phyloP scores from a whole-genome alignment of 768 basidiomycete species.

The Tulasnella sp. region DNA sequence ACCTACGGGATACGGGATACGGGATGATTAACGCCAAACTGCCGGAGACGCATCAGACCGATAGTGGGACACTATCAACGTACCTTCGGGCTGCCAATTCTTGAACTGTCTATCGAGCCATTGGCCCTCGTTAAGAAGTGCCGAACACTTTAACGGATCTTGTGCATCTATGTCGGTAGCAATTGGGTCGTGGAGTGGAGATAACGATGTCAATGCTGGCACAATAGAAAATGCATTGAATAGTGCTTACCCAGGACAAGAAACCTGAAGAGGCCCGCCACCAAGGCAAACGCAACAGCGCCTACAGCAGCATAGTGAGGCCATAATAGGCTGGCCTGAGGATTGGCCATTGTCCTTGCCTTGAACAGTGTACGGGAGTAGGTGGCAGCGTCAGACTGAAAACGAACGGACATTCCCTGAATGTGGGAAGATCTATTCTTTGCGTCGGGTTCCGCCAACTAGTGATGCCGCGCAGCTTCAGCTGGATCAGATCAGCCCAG shows the following conservation, averaged over 20 bases:
- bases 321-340: conserved; percentile 34
- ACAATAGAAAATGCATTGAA: not conserved
- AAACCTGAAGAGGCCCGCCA: conserved; percentile 35
- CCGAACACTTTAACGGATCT: conserved; percentile 61
- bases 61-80: conserved; percentile 23
- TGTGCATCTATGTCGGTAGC: conserved; percentile 43
- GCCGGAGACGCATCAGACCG: not conserved
- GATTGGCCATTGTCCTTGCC: not conserved
- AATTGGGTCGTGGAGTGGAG: not conserved
- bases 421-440: too few species aligned
- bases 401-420: not conserved
- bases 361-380: not conserved
- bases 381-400: not conserved
- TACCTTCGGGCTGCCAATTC: conserved; percentile 86
- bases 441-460: too few species aligned
- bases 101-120: conserved; percentile 58
- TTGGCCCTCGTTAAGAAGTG: conserved; percentile 55
- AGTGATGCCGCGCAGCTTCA: too few species aligned
- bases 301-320: conserved; percentile 37
- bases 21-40: conserved; percentile 2
- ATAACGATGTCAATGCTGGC: not conserved
- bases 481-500: too few species aligned
- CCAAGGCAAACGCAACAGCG: conserved; percentile 30
- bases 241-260: conserved; percentile 34
- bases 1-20: conserved; percentile 33